A percentile compares a stretch with the other conserved stretches of the same genome.
These are phyloP conservation scores for Gracilaria caudata DNA, from an alignment of 23 red algal species.

Conservation along the genomic window DNA sequence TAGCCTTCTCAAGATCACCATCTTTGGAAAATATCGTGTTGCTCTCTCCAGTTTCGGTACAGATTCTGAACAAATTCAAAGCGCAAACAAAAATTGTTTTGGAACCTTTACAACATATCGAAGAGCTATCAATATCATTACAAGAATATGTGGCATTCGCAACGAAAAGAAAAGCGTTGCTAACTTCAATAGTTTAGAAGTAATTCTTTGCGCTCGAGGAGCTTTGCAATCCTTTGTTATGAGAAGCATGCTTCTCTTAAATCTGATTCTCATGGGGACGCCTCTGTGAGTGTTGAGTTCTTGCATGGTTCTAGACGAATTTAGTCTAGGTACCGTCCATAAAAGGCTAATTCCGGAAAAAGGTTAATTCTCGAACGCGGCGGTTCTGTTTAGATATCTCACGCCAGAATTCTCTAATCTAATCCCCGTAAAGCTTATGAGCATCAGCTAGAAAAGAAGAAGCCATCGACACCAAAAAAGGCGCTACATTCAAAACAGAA, in stretches of 20 bases:
- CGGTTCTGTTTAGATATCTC: not conserved
- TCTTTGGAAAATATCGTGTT: not conserved
- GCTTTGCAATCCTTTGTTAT: too few relatives aligned
- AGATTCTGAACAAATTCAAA: not conserved
- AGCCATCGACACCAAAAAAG: not conserved
- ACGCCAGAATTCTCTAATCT: not conserved
- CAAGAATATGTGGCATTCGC: too few relatives aligned
- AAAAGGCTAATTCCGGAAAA: constrained; percentile 10
- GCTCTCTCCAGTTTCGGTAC: not conserved
- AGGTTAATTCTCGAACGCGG: not conserved
- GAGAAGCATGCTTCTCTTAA: too few relatives aligned
- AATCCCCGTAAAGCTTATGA: not conserved
- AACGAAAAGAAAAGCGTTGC: too few relatives aligned
- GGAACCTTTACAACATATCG: not conserved
- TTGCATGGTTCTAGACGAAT: too few relatives aligned
- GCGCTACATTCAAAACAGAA: constrained; percentile 18
- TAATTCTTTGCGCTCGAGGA: too few relatives aligned
- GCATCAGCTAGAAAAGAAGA: not conserved
- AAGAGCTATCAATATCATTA: not conserved
- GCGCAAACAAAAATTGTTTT: not conserved
- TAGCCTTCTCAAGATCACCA: not conserved
- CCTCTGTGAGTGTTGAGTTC: too few relatives aligned
- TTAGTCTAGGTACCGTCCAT: not conserved
- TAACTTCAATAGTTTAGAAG: too few relatives aligned
- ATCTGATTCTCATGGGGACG: too few relatives aligned